Base-by-base conservation (phyloP, 345 rosid species). In the Arabis alpina region DNA sequence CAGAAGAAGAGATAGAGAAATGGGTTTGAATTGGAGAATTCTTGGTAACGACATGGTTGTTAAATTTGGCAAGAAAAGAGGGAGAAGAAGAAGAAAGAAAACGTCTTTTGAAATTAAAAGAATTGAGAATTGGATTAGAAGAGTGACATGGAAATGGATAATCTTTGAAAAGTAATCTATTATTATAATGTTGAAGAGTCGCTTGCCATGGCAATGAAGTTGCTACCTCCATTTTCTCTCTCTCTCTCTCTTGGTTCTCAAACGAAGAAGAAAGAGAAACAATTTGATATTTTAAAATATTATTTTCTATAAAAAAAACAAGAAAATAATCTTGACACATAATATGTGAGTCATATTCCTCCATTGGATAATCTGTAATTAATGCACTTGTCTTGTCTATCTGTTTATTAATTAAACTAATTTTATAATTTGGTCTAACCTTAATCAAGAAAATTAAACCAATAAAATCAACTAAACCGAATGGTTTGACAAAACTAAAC, bases 161-260 rank as follows among this genome's bases (percentile, higher is more conserved):
- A 54, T 34, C 79, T 61, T 32, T 56, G 43, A 24, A 16, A 77
- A 2, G 13, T 64, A 30, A 6, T 11, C 25, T 10, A 75, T 59
- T 70, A 76, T 54, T 45, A 77, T 30, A 76, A 64, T 77, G 59
- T 24, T 73, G 64, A 62, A 79, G 27, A 53, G 75, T 64, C 39
- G 79, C 56, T 55, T 83, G 82, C 69, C 74, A 73, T 49, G 85
- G 79, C 16, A 81, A 77, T 68, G 78, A 64, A 55, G 84, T 73
- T 49, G 89, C 81, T 70, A 81, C 86, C 73, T 78, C 82, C 76
- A 59, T 72, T 56, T 57, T 54, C 54, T 15, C 0, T 8, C 43
- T 12, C 36, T 39, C 49, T 5, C 19, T 12, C 23, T 13, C 8
- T 2, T 66, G 56, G 64, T 64, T 53, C 56, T 52, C 25, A 34